Evolutionary conservation across 2,329 filamentous ascomycete species (phyloP), one percentile per base, ranked within the genome.

Genomic region (Aschersonia sp.): DNA sequence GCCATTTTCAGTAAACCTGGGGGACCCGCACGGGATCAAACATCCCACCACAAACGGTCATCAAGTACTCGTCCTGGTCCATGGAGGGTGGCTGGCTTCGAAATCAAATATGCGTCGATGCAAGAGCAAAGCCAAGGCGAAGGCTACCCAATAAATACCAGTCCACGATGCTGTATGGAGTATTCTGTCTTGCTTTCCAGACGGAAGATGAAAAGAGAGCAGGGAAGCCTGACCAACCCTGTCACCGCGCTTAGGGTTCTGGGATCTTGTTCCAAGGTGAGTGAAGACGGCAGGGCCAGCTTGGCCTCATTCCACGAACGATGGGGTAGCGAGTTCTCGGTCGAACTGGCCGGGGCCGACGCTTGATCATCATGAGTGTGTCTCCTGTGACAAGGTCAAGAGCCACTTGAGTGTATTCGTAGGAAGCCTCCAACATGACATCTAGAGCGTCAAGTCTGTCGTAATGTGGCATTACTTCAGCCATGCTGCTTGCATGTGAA

Each of bases 241-340:
- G 40, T 31, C 12, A n/a, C 30, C 47, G 45, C 32, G 30, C 7
- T 40, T 30, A 43, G 41, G 47, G 43, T 43, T 48, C 43, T 30
- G 40, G 43, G 44, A 45, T 45, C 38, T 28, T 42, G 20, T n/a
- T n/a, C 6, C 30, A 44, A 31, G 43, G 7, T 45, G 40, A 38
- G 30, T 35, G 35, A 45, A 45, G 38, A 30, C 47, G 47, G 47
- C 38, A 48, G 32, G 40, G 38, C 31, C n/a, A 48, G 43, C 12
- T 45, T 32, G n/a, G 30, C 31, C 29, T 45, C 31, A 38, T 30
- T 42, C 43, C 47, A 45, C 47, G 35, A 43, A 48, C 43, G 31
- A 45, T 48, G 47, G 43, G 30, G 40, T 48, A 43, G 35, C 30
- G 29, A 45, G 31, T 28, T 32, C 40, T 45, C 43, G 47, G 47